Percentiles rank a stretch among this genome's conserved stretches.
Evolutionary conservation across 2,329 filamentous ascomycete genomes (phyloP).

Genomic region (Claviceps lovelessii): DNA sequence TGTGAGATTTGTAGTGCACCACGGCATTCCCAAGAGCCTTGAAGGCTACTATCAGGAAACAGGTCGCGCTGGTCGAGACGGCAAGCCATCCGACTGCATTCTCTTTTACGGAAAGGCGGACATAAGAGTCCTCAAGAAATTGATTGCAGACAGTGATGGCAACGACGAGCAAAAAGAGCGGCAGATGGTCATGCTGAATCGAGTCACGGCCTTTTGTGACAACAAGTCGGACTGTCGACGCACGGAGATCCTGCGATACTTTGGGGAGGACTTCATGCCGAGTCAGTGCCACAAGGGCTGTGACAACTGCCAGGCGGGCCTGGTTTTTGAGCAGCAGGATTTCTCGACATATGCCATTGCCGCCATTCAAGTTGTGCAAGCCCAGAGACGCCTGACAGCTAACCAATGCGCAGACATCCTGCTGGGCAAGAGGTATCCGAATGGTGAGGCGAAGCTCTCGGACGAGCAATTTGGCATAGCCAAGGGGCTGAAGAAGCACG

Average conservation of each 20-base stretch:
- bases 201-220: constrained; percentile 77
- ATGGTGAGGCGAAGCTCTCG: constrained; percentile 37
- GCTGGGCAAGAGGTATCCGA: constrained; percentile 51
- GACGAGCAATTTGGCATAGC: constrained; percentile 54
- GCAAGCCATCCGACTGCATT: constrained; percentile 74
- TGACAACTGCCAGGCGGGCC: constrained; percentile 74
- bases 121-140: constrained; percentile 54
- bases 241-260: constrained; percentile 82
- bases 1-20: constrained; percentile 91
- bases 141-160: constrained; percentile 74
- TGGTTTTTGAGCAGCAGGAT: constrained; percentile 58
- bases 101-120: constrained; percentile 79
- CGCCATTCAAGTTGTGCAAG: constrained; percentile 53
- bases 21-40: constrained; percentile 81
- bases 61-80: constrained; percentile 84
- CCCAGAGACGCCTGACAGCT: constrained; percentile 51
- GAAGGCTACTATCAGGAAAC: constrained; percentile 99
- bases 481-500: constrained; percentile 53
- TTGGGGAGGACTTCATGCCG: constrained; percentile 67
- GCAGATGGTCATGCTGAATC: constrained; percentile 71
- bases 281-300: constrained; percentile 61
- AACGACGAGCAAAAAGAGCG: constrained; percentile 66
- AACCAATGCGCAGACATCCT: constrained; percentile 76
- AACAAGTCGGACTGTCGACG: constrained; percentile 78
- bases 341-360: constrained; percentile 60